Conservation (phyloP, 768 basidiomycete genomes). For the Udeniomyces megalosporus region DNA sequence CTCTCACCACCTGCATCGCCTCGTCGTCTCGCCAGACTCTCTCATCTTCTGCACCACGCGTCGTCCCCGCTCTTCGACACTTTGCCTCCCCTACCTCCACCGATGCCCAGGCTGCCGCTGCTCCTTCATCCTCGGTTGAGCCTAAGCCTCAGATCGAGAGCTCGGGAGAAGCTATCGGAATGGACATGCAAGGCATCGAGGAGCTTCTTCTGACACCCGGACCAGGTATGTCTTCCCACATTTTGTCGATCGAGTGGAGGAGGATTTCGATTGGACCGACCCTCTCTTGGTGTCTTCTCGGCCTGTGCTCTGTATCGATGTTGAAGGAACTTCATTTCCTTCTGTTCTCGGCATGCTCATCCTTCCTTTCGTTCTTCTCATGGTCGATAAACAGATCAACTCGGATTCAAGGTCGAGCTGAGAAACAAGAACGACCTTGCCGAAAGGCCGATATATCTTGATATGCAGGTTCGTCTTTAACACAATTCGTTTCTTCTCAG, state of each 20-base stretch:
- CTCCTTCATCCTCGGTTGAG: neutral
- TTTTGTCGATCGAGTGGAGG: too few species aligned
- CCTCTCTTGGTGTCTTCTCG: neutral
- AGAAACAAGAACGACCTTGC: constrained; percentile 20
- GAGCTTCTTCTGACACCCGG: neutral
- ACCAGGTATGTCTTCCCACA: neutral
- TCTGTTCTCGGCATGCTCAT: too few species aligned
- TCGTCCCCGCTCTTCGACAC: too few species aligned
- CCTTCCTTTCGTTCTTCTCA: neutral
- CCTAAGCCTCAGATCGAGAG: neutral
- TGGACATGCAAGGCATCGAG: neutral
- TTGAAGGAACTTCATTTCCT: too few species aligned
- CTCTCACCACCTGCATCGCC: neutral
- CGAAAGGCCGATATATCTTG: constrained; percentile 78
- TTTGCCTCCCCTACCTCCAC: neutral
- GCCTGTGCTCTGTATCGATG: too few species aligned
- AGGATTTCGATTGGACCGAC: neutral
- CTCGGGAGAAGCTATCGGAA: neutral
- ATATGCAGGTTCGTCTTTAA: constrained; percentile 81
- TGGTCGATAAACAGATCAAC: neutral
- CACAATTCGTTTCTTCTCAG: too few species aligned
- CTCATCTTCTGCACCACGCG: neutral
- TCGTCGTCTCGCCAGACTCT: neutral
- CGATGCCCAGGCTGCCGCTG: neutral
- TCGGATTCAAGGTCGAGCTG: constrained; percentile 15